Evolutionary conservation across 352 stramenopile species (phyloP).

Genomic region (Phytophthora aleatoria): DNA sequence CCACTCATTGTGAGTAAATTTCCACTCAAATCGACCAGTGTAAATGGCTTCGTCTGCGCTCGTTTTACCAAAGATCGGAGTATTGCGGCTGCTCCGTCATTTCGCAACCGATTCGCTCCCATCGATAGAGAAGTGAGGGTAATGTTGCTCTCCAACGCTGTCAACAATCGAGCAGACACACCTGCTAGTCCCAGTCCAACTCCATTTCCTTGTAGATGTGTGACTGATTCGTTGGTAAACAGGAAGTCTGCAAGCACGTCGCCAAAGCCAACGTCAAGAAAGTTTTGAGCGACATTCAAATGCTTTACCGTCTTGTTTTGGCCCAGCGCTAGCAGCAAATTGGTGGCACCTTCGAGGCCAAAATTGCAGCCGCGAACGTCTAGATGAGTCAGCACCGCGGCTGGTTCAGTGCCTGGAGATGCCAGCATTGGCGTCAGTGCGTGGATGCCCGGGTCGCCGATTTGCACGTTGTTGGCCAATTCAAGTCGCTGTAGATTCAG

Average conservation of each 20-base stretch:
- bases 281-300: conserved; percentile 79
- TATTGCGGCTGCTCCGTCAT: conserved; percentile 54
- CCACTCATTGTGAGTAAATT: conserved; percentile 71
- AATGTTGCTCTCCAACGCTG: conserved; percentile 54
- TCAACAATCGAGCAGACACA: conserved; percentile 50
- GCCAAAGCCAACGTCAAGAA: conserved; percentile 65
- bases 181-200: conserved; percentile 61
- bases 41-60: conserved; percentile 42
- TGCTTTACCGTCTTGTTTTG: conserved; percentile 56
- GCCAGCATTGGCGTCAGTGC: conserved; percentile 70
- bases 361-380: conserved; percentile 75
- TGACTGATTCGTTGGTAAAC: conserved; percentile 53
- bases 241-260: conserved; percentile 76
- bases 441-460: conserved; percentile 66
- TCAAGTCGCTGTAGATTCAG: conserved; percentile 61
- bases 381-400: conserved; percentile 53
- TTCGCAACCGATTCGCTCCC: conserved; percentile 70
- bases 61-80: conserved; percentile 58
- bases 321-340: conserved; percentile 57
- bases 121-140: conserved; percentile 60
- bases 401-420: conserved; percentile 19
- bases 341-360: conserved; percentile 62
- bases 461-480: conserved; percentile 67
- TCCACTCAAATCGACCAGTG: conserved; percentile 67
- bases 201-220: conserved; percentile 61